phyloP scores from a whole-genome alignment of 2,329 filamentous ascomycete genomes.

The Scolecobasidium constrictum region DNA sequence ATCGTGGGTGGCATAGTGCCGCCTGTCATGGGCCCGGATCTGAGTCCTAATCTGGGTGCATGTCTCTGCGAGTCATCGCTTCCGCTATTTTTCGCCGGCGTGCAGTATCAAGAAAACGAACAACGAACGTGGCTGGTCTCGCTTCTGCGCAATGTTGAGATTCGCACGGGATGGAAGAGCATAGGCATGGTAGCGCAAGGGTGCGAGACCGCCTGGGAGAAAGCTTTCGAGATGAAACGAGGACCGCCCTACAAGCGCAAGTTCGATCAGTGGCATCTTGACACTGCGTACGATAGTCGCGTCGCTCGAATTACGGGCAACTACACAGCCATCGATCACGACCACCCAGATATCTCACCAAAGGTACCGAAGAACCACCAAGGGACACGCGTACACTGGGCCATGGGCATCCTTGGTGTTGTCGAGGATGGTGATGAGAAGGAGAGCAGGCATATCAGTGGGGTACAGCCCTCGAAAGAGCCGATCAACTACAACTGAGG shows the following conservation, averaged over 20 bases:
- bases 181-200: conserved; percentile 71
- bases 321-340: neutral
- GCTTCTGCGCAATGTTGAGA: conserved; percentile 62
- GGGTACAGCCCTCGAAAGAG: neutral
- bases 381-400: conserved; percentile 7
- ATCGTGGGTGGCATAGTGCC: conserved; percentile 61
- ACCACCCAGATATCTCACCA: conserved; percentile 1
- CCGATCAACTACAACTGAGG: too few relatives aligned
- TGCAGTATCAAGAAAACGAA: conserved; percentile 60
- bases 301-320: neutral
- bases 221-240: conserved; percentile 58
- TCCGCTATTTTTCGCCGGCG: conserved; percentile 74
- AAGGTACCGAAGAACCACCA: neutral
- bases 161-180: conserved; percentile 79
- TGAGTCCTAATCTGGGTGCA: conserved; percentile 69
- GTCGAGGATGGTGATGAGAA: conserved; percentile 3
- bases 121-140: conserved; percentile 72
- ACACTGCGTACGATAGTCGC: conserved; percentile 13
- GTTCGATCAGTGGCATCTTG: conserved; percentile 23
- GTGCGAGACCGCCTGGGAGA: conserved; percentile 76
- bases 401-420: conserved; percentile 6
- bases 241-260: conserved; percentile 62
- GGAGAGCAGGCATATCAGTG: neutral
- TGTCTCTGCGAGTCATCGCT: conserved; percentile 76
- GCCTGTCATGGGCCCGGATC: conserved; percentile 31